A percentile compares a stretch with the other conserved stretches of the same genome.
Conservation (phyloP, 2,329 filamentous ascomycete genomes). For the Tolypocladium amazonense region DNA sequence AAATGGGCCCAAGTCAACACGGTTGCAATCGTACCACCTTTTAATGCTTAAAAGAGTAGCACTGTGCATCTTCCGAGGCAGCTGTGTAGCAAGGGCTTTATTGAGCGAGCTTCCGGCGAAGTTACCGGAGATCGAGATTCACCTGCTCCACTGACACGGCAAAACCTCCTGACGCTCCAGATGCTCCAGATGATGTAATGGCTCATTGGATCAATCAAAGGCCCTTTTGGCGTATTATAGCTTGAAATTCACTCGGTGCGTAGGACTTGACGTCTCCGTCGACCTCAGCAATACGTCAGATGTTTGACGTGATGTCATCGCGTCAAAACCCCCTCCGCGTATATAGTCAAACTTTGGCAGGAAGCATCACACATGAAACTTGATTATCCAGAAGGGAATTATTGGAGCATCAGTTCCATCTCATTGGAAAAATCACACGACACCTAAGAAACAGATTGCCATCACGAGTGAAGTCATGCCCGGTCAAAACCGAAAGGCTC, state of each 20-base stretch:
- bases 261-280: not conserved
- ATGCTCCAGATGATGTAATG: not conserved
- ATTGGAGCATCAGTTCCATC: not conserved
- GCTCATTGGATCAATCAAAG: not conserved
- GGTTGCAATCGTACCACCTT: too few relatives aligned
- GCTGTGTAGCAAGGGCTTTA: not conserved
- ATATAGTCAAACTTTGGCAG: not conserved
- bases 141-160: not conserved
- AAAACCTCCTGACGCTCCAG: too few relatives aligned
- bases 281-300: not conserved
- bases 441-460: not conserved
- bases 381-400: not conserved
- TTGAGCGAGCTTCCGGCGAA: not conserved
- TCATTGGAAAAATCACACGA: not conserved
- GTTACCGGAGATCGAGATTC: not conserved
- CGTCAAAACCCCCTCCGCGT: not conserved
- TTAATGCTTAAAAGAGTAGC: too few relatives aligned
- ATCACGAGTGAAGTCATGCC: not conserved
- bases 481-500: conserved; percentile 4
- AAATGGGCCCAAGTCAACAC: too few relatives aligned
- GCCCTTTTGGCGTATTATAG: not conserved
- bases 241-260: not conserved
- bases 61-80: not conserved
- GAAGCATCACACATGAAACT: not conserved
- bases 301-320: not conserved